Base-by-base conservation (phyloP, 805 yeast genomes). In the Zygosaccharomyces kombuchaensis region DNA sequence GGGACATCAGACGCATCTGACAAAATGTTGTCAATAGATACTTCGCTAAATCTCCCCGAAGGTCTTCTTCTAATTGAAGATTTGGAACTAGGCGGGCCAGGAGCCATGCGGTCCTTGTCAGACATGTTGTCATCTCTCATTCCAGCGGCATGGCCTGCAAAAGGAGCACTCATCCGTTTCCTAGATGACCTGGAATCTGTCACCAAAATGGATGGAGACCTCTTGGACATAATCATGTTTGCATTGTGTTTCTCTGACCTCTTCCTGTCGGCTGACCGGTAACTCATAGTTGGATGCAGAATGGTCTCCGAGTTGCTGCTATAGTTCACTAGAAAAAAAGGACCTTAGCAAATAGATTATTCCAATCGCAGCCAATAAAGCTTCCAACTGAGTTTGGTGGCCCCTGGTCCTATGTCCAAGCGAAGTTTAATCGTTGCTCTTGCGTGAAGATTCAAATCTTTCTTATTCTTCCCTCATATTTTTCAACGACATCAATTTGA, bases 131-230 rank as follows among this genome's bases (percentile, higher is more conserved):
- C 53, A 29, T 40, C 40, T 34, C 54, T 43, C 7, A 50, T 31
- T 9, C 59, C 60, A 2, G 67, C 66, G 4, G 75, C 74, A 50
- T 70, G 71, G 8, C 91, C 90, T 1, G 93, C 93, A 73, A 81
- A 87, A 1, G 93, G 95, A 0, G 91, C 93, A 45, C 70, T 63
- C 26, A 56, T 51, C 40, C 82, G 62, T n/a, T 74, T 69, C 21
- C 76, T 74, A 4, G 77, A 63, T 50, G 80, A 75, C 49, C 98
- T 73, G 2, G 87, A 80, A 67, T 90, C 98, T 0, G 98, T 91
- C 31, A 90, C 98, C 46, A 90, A 73, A 59, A 90, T 90, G 1
- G 96, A 87, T 9, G 98, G 97, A 25, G 96, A 87, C 56, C 97
- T 69, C 57, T 86, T 87, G 10, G 96, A 55, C 59, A 64, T 50